Evolutionary conservation across 1,139 yeast genomes (phyloP).

Genomic region (Diutina mesorugosa): DNA sequence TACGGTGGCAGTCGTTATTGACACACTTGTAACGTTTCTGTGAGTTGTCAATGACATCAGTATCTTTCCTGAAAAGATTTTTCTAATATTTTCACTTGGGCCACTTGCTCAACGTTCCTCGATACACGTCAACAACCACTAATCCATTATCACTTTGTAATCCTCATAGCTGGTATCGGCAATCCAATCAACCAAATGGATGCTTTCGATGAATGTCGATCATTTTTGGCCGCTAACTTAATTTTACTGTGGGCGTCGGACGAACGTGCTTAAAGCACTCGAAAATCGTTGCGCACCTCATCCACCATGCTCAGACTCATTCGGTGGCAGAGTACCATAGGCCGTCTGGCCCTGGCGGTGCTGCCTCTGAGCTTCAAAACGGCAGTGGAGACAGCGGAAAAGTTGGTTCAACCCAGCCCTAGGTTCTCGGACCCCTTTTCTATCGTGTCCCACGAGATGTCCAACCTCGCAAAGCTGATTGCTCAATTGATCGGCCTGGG

Average conservation of each 20-base stretch:
- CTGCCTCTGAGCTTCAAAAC: conserved; percentile 17
- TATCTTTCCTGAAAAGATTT: too few species aligned
- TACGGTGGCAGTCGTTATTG: too few species aligned
- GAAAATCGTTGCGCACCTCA: neutral
- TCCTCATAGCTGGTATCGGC: too few species aligned
- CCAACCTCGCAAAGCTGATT: conserved; percentile 74
- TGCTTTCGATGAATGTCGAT: too few species aligned
- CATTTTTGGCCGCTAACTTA: neutral
- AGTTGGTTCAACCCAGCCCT: conserved; percentile 60
- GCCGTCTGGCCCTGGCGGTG: neutral
- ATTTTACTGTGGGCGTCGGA: neutral
- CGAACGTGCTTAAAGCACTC: neutral
- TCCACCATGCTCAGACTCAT: neutral
- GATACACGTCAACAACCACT: too few species aligned
- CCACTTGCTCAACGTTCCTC: too few species aligned
- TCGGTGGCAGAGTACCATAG: neutral
- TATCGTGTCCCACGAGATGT: conserved; percentile 92
- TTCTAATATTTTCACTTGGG: neutral
- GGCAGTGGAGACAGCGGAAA: conserved; percentile 70
- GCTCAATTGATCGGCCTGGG: conserved; percentile 83
- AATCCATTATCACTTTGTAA: too few species aligned
- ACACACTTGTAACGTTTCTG: too few species aligned
- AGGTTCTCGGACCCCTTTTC: conserved; percentile 68
- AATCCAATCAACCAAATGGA: too few species aligned
- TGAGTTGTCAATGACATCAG: too few species aligned